Percentiles rank a stretch among this genome's conserved stretches.
These are phyloP conservation scores for Kluyveromyces lactis DNA, from an alignment of 805 yeast species.

Conservation along the genomic window DNA sequence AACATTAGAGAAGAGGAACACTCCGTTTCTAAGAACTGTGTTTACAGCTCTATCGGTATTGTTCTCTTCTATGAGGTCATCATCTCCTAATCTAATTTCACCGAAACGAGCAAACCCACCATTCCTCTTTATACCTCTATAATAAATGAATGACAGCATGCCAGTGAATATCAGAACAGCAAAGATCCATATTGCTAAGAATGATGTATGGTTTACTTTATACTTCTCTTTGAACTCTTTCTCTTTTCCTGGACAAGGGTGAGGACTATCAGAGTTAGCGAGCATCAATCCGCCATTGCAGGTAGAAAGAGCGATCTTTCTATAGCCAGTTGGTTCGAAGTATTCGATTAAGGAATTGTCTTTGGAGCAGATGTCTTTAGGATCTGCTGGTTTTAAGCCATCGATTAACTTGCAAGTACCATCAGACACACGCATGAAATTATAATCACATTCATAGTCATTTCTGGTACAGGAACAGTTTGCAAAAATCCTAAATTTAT, in stretches of 20 bases:
- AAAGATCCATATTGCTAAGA: conserved; percentile 44
- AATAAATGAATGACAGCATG: conserved; percentile 48
- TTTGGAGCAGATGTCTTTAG: conserved; percentile 47
- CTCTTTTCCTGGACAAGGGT: conserved; percentile 85
- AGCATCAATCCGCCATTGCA: conserved; percentile 74
- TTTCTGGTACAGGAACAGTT: conserved; percentile 80
- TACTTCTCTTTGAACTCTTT: conserved; percentile 48
- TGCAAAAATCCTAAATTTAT: conserved; percentile 47
- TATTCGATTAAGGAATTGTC: conserved; percentile 53
- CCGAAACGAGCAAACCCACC: conserved; percentile 76
- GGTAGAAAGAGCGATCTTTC: conserved; percentile 76
- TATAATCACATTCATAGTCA: conserved; percentile 93
- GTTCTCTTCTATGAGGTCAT: conserved; percentile 58
- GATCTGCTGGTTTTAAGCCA: conserved; percentile 63
- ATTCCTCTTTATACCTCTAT: conserved; percentile 69
- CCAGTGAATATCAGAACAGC: conserved; percentile 40
- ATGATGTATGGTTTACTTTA: conserved; percentile 45
- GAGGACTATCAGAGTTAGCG: conserved; percentile 49
- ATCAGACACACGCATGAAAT: conserved; percentile 58
- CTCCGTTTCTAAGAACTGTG: conserved; percentile 48
- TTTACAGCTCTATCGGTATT: conserved; percentile 52
- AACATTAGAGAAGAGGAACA: conserved; percentile 36
- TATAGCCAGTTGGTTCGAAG: conserved; percentile 87
- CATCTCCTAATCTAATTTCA: conserved; percentile 76
- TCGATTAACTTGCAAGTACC: conserved; percentile 81